Percentiles rank a stretch among this genome's conserved stretches.
Evolutionary conservation across 169 alveolate genomes (phyloP).

Genomic region (Miamiensis avidus): DNA sequence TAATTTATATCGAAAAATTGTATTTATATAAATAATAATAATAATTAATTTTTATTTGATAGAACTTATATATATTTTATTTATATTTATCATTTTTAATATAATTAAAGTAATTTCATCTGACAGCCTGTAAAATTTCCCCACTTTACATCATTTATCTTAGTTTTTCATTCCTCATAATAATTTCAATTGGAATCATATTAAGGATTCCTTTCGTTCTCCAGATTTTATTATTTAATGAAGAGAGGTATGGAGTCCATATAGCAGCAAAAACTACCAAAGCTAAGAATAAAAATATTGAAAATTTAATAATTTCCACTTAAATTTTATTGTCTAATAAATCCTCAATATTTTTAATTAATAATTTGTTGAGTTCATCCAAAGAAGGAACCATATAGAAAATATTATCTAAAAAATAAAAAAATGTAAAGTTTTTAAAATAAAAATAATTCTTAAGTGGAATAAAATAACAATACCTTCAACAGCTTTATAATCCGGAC

Average conservation of each 20-base stretch:
- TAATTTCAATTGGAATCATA: conserved; percentile 23
- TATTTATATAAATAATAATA: no score
- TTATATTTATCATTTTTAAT: no score
- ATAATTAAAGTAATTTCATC: neutral
- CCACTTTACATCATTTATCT: conserved; percentile 5
- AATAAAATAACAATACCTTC: neutral
- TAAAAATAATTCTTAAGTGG: neutral
- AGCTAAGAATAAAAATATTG: neutral
- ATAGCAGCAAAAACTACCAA: neutral
- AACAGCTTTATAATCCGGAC: neutral
- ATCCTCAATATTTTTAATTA: neutral
- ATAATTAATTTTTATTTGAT: no score
- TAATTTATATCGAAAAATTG: no score
- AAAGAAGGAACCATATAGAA: neutral
- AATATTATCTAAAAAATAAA: neutral
- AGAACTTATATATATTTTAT: no score
- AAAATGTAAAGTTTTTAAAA: conserved; percentile 1
- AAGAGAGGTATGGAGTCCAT: conserved; percentile 15
- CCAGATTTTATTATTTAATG: conserved; percentile 29
- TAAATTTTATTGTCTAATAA: neutral
- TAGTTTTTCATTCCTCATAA: conserved; percentile 14
- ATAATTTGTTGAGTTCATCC: neutral
- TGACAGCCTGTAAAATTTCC: conserved; percentile 14
- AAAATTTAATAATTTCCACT: conserved; percentile 3
- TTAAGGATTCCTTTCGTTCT: conserved; percentile 33